Percentiles rank a stretch among this genome's conserved stretches.
Conservation (phyloP, 106 monocot species). For the Dioscorea dumetorum region DNA sequence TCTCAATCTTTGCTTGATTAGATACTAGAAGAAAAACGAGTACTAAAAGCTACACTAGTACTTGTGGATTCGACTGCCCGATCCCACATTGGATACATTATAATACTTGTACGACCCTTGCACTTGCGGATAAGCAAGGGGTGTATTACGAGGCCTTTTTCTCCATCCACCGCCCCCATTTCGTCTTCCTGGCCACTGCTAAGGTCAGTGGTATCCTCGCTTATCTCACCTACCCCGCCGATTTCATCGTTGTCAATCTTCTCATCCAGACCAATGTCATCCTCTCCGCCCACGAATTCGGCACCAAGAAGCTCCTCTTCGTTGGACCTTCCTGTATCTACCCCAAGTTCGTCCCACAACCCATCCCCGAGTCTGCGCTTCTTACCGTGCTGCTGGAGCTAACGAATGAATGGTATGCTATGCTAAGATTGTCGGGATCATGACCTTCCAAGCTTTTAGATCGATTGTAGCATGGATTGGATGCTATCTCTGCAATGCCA, state of each 20-base stretch:
- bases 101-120: too few relatives aligned
- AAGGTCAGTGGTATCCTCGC: conserved; percentile 98
- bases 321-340: conserved; percentile 98
- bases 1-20: too few relatives aligned
- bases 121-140: too few relatives aligned
- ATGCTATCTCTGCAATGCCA: conserved; percentile 95
- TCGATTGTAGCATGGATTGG: conserved; percentile 56
- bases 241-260: conserved; percentile 93
- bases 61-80: too few relatives aligned
- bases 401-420: conserved; percentile 97
- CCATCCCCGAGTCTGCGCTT: conserved; percentile 76
- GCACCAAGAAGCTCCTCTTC: conserved; percentile 76
- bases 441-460: conserved; percentile 96
- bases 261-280: conserved; percentile 99
- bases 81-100: too few relatives aligned
- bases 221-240: conserved; percentile 87
- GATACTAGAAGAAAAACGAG: too few relatives aligned
- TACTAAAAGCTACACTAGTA: too few relatives aligned
- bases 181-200: conserved; percentile 83
- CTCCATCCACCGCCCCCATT: conserved; percentile 50
- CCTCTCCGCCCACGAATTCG: conserved; percentile 53
- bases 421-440: conserved; percentile 96
- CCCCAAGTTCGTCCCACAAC: conserved; percentile 90
- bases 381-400: conserved; percentile 84
- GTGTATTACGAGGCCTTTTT: too few relatives aligned